Percentiles rank a stretch among this genome's conserved stretches.
These are phyloP conservation scores for Alternaria brassicicola DNA, from an alignment of 2,329 filamentous ascomycete species.

Conservation along the genomic window DNA sequence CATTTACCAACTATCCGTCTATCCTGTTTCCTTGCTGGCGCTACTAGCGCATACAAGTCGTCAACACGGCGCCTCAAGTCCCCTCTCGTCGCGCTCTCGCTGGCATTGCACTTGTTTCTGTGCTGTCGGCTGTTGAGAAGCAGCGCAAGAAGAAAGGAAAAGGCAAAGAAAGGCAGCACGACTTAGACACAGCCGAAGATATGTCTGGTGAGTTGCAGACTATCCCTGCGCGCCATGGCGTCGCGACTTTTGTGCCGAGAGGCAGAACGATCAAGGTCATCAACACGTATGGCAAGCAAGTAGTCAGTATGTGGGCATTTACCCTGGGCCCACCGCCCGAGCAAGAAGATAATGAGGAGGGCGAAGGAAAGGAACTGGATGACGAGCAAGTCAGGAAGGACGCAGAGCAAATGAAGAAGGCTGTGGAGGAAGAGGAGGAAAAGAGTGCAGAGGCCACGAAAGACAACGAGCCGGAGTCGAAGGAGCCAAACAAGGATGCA, in stretches of 20 bases:
- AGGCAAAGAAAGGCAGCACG: conserved; percentile 13
- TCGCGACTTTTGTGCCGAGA: conserved; percentile 57
- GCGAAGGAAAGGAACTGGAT: conserved; percentile 27
- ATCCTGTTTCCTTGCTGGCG: conserved; percentile 8
- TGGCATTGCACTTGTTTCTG: conserved; percentile 43
- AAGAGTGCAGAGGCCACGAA: conserved; percentile 9
- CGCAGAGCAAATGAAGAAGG: conserved; percentile 30
- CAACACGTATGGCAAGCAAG: conserved; percentile 58
- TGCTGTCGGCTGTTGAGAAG: conserved; percentile 43
- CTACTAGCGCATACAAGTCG: conserved; percentile 1
- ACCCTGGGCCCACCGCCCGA: conserved; percentile 54
- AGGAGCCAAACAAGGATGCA: conserved; percentile 9
- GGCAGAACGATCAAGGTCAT: conserved; percentile 58
- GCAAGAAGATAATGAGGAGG: conserved; percentile 36
- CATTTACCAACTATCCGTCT: not conserved
- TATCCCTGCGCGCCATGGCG: conserved; percentile 57
- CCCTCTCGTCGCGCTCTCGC: conserved; percentile 44
- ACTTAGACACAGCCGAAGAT: conserved; percentile 26
- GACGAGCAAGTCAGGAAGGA: conserved; percentile 37
- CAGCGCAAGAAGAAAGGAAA: conserved; percentile 36
- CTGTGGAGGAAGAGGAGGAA: conserved; percentile 19
- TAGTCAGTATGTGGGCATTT: conserved; percentile 59
- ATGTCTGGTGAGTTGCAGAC: conserved; percentile 53
- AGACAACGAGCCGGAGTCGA: conserved; percentile 4
- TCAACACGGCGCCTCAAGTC: conserved; percentile 41